Conservation (phyloP, 2,329 filamentous ascomycete genomes). For the Fusarium sp. region DNA sequence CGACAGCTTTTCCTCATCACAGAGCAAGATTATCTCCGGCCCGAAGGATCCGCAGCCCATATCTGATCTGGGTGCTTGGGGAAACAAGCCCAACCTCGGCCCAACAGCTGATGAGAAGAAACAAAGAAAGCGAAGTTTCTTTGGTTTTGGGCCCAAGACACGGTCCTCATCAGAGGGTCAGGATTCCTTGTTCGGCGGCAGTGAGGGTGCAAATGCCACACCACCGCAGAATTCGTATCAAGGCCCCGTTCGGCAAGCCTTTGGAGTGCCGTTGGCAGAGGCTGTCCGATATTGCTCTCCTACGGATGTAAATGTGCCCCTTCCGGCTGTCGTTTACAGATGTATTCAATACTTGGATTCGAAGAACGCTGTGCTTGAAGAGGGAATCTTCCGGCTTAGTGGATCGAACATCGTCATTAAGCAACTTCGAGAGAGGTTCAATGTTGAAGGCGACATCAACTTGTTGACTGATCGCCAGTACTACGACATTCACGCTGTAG, state of each 20-base stretch:
- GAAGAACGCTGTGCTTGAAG: slow-evolving; percentile 86
- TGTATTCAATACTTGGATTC: slow-evolving; percentile 93
- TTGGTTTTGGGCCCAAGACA: slow-evolving; percentile 76
- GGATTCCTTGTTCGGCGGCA: slow-evolving; percentile 68
- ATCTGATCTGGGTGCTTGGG: slow-evolving; percentile 86
- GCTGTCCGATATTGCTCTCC: slow-evolving; percentile 87
- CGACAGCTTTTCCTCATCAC: slow-evolving; percentile 56
- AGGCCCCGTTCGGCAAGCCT: slow-evolving; percentile 78
- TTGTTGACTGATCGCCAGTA: slow-evolving; percentile 86
- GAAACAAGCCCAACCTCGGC: slow-evolving; percentile 77
- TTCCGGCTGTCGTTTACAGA: slow-evolving; percentile 94
- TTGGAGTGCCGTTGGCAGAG: slow-evolving; percentile 87
- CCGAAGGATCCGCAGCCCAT: slow-evolving; percentile 90
- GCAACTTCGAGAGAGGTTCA: slow-evolving; percentile 91
- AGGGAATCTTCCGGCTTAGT: slow-evolving; percentile 96
- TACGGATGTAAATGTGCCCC: slow-evolving; percentile 77
- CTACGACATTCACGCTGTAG: slow-evolving; percentile 96
- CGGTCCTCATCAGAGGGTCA: slow-evolving; percentile 71
- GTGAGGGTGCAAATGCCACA: slow-evolving; percentile 62
- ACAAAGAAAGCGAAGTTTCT: slow-evolving; percentile 82
- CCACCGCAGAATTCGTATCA: slow-evolving; percentile 60
- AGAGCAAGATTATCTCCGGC: slow-evolving; percentile 77
- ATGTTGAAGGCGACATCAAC: slow-evolving; percentile 91
- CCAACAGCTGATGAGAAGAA: slow-evolving; percentile 80
- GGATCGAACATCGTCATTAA: slow-evolving; percentile 98